Evolutionary conservation across 805 yeast genomes (phyloP), one percentile per base, ranked within the genome.

Genomic region (Saccharomycopsis sp.): DNA sequence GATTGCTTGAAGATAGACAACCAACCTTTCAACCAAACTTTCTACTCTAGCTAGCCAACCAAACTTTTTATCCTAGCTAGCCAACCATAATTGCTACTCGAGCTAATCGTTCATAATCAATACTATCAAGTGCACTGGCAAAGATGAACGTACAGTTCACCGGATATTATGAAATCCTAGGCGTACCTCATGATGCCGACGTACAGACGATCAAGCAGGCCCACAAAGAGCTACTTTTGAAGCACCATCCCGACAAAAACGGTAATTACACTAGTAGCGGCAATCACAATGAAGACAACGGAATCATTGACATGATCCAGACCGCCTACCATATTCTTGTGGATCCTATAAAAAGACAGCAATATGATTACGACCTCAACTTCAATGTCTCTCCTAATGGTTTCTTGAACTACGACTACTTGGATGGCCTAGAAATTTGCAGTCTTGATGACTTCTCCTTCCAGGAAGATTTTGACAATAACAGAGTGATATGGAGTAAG

Each of bases 161-260:
- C 47, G 50, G 18, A 15, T 50, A 80, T 65, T 89, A 88, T 65
- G 82, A 80, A 47, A 67, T 85, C 0, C 75, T 90, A n/a, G 85
- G 79, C 0, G 71, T 86, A 1, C 65, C 69, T 0, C 70, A 74
- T 1, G 67, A 70, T 2, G 77, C 80, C 2, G 60, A 70, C 20
- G 60, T 57, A 0, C 63, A 56, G 0, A 80, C 77, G 14, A 75
- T 91, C 24, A 84, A 81, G 62, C 67, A 68, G 7, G 91, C 95
- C 0, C 92, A 91, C 68, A 79, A 77, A 57, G 72, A 68, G 37
- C 78, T 79, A 15, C 75, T 92, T 4, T 73, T 92, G 1, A 66
- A 68, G 2, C 69, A 79, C 1, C 98, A 92, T 69, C 98, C 98
- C 1, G 98, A 92, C 68, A 91, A 91, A 64, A 47, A 58, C 20